Conservation (phyloP, 163 green algal genomes). For the Chlorella variabilis region DNA sequence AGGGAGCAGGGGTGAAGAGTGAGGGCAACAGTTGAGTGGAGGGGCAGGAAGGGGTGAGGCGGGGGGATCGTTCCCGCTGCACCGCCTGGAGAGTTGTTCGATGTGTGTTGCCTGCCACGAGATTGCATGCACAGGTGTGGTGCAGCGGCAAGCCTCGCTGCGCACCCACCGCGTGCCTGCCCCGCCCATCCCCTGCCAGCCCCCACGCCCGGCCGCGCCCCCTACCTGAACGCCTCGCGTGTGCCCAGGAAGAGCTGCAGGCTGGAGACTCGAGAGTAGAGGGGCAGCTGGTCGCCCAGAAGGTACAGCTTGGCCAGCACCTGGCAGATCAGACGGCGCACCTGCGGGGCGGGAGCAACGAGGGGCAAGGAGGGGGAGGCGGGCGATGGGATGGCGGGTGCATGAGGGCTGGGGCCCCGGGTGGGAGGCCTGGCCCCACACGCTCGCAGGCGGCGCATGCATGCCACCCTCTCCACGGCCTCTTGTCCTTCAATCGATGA, state of each 20-base stretch:
- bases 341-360: conserved; percentile 51
- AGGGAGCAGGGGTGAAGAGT: background rate
- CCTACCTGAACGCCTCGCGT: conserved; percentile 52
- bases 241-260: conserved; percentile 74
- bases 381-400: background rate
- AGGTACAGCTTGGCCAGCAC: conserved; percentile 74
- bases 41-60: background rate
- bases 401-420: too few species aligned
- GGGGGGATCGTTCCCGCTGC: too few species aligned
- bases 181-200: background rate
- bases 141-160: too few species aligned
- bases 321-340: conserved; percentile 70
- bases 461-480: too few species aligned
- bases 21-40: background rate
- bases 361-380: background rate
- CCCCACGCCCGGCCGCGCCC: background rate
- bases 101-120: too few species aligned
- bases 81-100: too few species aligned
- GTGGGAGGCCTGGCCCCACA: too few species aligned
- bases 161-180: too few species aligned
- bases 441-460: too few species aligned
- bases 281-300: conserved; percentile 70
- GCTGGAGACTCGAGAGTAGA: conserved; percentile 74
- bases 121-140: too few species aligned
- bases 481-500: too few species aligned